Evolutionary conservation across 2,329 filamentous ascomycete species (phyloP), one percentile per base, ranked within the genome.

Genomic region (Fusarium ambrosium): DNA sequence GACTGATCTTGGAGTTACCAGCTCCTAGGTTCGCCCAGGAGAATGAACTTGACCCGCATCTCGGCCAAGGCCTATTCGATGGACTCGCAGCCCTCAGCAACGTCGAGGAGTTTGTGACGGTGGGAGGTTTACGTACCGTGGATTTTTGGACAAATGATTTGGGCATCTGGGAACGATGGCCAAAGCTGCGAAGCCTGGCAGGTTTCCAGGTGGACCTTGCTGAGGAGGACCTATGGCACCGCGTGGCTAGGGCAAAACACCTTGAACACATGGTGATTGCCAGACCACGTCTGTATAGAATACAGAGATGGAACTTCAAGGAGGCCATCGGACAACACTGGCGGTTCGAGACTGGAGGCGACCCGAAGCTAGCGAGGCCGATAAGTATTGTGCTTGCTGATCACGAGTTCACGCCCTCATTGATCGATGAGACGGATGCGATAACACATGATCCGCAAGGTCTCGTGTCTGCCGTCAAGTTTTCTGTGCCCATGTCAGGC

Each of bases 301-400:
- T 64, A 1, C 43, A 76, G 10, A 62, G 29, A 6, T 74, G 70
- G 73, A 76, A 75, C 4, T 45, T 75, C 10, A 75, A 75, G 29
- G 45, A 61, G 7, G 53, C 60, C 5, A 60, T 75, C 6, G 60
- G 64, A 2, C 45, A 61, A 2, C 41, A 71, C 10, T 75, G 73
- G 73, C 64, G 68, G 7, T 3, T 22, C 0, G 73, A 75, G 4
- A 20, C 53, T 51, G 73, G 73, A 3, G 73, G 73, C 0, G 70
- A 76, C 29, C 71, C 73, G 2, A 71, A 43, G 1, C 64, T 55
- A n/a, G 73, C 73, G 6, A 64, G 70, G 4, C 73, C 64, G 20
- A n/a, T 75, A 7, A 74, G 56, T 10, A 53, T 75, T 32, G 45
- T 68, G 10, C 29, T 75, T 24, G 70, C 66, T 1, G 45, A 76